Conservation (phyloP, 1,139 yeast species). For the Scheffersomyces parashehatae region DNA sequence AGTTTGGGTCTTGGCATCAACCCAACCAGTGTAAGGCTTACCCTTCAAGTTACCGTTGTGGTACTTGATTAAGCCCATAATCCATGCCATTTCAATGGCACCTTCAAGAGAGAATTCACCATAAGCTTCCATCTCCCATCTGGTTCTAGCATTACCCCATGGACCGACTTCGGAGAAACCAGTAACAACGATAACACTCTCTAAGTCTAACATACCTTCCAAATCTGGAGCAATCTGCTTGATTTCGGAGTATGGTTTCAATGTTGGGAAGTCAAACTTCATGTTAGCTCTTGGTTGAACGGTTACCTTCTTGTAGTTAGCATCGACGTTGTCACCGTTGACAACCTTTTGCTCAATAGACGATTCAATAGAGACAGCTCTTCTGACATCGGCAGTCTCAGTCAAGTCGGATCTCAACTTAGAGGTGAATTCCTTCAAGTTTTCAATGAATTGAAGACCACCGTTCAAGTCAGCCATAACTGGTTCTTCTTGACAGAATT, state of each 20-base stretch:
- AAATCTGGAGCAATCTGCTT: slow-evolving; percentile 71
- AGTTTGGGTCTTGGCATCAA: slow-evolving; percentile 87
- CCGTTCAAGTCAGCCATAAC: slow-evolving; percentile 98
- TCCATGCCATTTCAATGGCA: slow-evolving; percentile 99
- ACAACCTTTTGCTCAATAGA: slow-evolving; percentile 91
- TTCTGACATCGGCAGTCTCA: slow-evolving; percentile 88
- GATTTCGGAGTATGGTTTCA: slow-evolving; percentile 75
- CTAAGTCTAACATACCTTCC: slow-evolving; percentile 91
- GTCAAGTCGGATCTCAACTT: slow-evolving; percentile 78
- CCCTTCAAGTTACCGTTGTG: slow-evolving; percentile 93
- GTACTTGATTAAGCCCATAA: slow-evolving; percentile 95
- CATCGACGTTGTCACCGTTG: slow-evolving; percentile 87
- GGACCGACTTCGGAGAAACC: slow-evolving; percentile 99
- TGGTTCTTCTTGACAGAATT: slow-evolving; percentile 89
- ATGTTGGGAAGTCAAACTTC: slow-evolving; percentile 88
- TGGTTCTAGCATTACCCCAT: slow-evolving; percentile 98
- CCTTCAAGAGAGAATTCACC: slow-evolving; percentile 99
- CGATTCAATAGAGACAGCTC: slow-evolving; percentile 93
- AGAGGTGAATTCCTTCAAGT: slow-evolving; percentile 85
- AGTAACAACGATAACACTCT: slow-evolving; percentile 87
- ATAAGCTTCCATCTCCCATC: slow-evolving; percentile 98
- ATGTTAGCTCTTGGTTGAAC: slow-evolving; percentile 93
- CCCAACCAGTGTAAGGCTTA: slow-evolving; percentile 90
- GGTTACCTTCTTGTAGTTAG: slow-evolving; percentile 73
- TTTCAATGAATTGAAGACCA: slow-evolving; percentile 91